Conservation (phyloP, 176 grass and related monocot genomes). For the Bonia amplexicaulis region DNA sequence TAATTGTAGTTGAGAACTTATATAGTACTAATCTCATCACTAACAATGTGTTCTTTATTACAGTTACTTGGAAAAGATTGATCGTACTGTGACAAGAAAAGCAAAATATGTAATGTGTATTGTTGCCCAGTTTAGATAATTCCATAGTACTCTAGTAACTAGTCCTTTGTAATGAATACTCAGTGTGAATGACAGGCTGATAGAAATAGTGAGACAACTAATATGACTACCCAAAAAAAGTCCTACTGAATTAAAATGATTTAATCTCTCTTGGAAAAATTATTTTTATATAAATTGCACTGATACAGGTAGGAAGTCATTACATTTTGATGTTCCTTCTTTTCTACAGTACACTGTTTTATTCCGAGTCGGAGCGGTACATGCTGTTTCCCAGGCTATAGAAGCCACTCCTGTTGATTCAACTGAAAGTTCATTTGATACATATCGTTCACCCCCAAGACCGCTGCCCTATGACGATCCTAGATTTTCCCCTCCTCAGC, state of each 20-base stretch:
- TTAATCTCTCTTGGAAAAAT: not conserved
- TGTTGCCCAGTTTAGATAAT: not conserved
- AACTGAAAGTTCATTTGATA: slow-evolving; percentile 59
- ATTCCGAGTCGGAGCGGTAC: slow-evolving; percentile 61
- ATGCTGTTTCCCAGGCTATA: slow-evolving; percentile 57
- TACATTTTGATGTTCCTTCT: slow-evolving; percentile 13
- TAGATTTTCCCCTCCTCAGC: slow-evolving; percentile 51
- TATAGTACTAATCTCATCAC: not conserved
- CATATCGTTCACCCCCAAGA: slow-evolving; percentile 70
- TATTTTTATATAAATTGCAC: not conserved
- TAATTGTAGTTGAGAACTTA: not conserved
- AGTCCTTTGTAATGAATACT: not conserved
- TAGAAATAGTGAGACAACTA: not conserved
- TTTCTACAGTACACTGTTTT: slow-evolving; percentile 65
- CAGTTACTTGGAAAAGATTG: not conserved
- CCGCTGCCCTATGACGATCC: slow-evolving; percentile 93
- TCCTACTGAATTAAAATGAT: not conserved
- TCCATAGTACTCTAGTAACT: not conserved
- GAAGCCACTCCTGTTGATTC: slow-evolving; percentile 63
- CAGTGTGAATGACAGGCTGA: not conserved
- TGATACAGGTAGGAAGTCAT: not conserved
- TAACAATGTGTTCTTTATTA: not conserved
- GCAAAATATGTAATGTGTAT: not conserved
- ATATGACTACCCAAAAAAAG: not conserved
- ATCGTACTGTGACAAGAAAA: not conserved